Percentiles rank a stretch among this genome's conserved stretches.
Conservation (phyloP, 495 filamentous ascomycete species). For the Daldinia loculata region DNA sequence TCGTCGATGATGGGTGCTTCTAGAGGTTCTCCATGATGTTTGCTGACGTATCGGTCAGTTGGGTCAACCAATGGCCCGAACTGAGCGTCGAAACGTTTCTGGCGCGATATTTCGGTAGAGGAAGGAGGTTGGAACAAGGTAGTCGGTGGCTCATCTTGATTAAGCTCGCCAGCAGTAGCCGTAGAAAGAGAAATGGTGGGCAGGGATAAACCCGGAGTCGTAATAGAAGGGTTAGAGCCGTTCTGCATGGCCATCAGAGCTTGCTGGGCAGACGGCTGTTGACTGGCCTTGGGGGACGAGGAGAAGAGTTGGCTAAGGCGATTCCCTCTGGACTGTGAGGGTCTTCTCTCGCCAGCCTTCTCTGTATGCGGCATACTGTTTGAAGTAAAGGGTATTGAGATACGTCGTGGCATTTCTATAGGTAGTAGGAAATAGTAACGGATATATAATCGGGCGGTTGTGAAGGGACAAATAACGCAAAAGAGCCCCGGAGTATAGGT, state of each 20-base stretch:
- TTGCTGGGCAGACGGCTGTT: constrained; percentile 60
- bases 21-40: constrained; percentile 78
- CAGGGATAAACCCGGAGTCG: constrained; percentile 76
- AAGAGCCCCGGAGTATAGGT: constrained; percentile 7
- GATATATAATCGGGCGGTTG: constrained; percentile 29
- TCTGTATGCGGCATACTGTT: constrained; percentile 49
- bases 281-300: constrained; percentile 73
- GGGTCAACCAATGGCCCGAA: constrained; percentile 86
- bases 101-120: constrained; percentile 78
- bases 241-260: constrained; percentile 71
- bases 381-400: constrained; percentile 47
- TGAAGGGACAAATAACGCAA: constrained; percentile 14
- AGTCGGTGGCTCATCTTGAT: constrained; percentile 73
- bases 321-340: constrained; percentile 66
- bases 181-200: constrained; percentile 94
- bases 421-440: constrained; percentile 10
- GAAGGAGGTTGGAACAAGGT: constrained; percentile 92
- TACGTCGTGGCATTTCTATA: constrained; percentile 63
- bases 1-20: constrained; percentile 90
- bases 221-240: constrained; percentile 69
- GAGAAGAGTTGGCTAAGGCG: constrained; percentile 70
- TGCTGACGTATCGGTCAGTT: constrained; percentile 86
- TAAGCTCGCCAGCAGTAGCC: constrained; percentile 77
- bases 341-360: constrained; percentile 56
- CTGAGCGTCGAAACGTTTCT: constrained; percentile 84